Base-by-base conservation (phyloP, 1,284 basidiomycete genomes). In the Puccinia novopanici region DNA sequence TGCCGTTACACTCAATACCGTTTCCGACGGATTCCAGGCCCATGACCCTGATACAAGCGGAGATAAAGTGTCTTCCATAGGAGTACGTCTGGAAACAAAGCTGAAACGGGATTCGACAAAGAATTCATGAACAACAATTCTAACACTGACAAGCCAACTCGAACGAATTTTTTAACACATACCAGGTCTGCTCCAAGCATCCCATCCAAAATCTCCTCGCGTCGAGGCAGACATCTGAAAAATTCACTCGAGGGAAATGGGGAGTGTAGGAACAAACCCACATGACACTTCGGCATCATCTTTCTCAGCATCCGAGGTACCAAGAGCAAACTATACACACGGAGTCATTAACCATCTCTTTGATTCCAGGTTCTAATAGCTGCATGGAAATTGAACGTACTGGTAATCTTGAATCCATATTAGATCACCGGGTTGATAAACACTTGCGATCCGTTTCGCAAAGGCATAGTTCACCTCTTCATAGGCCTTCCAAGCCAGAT, bases 111-210 rank as follows among this genome's bases (percentile, higher is more conserved):
- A 57, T 22, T 48, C 45, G 45, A 48, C 45, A 48, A 24, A 68
- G 19, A 68, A 22, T 71, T 17, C 30, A 27, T 37, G n/a, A 45
- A 4, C 19, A 13, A 27, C 8, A 67, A 37, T n/a, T 48, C 17
- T 48, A 34, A 34, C 2, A 34, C 34, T 34, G 34, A 34, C 45
- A 48, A 42, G 54, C 30, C 27, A 55, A 15, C 52, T 27, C 27
- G 61, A 73, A 65, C 8, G 54, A 40, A n/a, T 19, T 37, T 30
- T 30, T 34, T 34, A 4, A 34, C 34, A 86, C 93, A 94, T 52
- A 98, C 91, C 55, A 98, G 89, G 87, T 98, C 96, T 75, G 96
- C 94, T 59, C 95, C 95, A 67, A 99, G 91, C 94, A 99, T 98
- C 63, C 96, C 97, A 83, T 98, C 95, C 52, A 99, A 89, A 82